These are phyloP conservation scores for Chionographis japonica DNA, from an alignment of 106 monocot genomes.

Conservation along the genomic window DNA sequence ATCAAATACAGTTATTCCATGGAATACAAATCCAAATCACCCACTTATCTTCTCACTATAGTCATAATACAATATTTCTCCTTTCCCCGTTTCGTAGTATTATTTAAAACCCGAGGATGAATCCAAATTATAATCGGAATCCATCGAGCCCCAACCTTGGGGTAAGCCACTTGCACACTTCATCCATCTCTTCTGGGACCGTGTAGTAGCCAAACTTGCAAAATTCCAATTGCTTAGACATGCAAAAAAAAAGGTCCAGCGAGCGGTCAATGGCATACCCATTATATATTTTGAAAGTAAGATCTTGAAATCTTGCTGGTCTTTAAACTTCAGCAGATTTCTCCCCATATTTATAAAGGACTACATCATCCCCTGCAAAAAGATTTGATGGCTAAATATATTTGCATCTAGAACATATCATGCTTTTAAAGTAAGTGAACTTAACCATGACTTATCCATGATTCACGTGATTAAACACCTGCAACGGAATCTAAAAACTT, in stretches of 20 bases:
- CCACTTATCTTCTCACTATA: no score
- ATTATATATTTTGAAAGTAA: conserved; percentile 66
- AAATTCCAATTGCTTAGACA: not conserved
- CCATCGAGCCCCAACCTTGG: conserved; percentile 62
- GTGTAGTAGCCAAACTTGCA: conserved; percentile 91
- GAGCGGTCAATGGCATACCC: conserved; percentile 32
- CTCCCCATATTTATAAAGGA: conserved; percentile 73
- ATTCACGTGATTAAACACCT: no score
- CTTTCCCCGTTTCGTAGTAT: no score
- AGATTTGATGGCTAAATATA: not conserved
- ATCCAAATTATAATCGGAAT: conserved; percentile 16
- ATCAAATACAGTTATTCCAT: no score
- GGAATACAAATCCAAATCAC: no score
- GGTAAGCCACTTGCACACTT: conserved; percentile 82
- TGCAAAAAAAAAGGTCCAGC: not conserved
- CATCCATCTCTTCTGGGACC: conserved; percentile 97
- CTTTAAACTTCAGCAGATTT: conserved; percentile 58
- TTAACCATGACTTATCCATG: no score
- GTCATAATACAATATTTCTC: no score
- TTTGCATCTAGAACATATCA: no score
- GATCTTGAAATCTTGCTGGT: conserved; percentile 54
- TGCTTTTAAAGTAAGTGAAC: no score
- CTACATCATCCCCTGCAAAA: conserved; percentile 87
- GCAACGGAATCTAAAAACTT: no score
- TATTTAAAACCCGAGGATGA: not conserved